Evolutionary conservation across 2,329 filamentous ascomycete species (phyloP), one percentile per base, ranked within the genome.

Genomic region (Phialophora macrospora): DNA sequence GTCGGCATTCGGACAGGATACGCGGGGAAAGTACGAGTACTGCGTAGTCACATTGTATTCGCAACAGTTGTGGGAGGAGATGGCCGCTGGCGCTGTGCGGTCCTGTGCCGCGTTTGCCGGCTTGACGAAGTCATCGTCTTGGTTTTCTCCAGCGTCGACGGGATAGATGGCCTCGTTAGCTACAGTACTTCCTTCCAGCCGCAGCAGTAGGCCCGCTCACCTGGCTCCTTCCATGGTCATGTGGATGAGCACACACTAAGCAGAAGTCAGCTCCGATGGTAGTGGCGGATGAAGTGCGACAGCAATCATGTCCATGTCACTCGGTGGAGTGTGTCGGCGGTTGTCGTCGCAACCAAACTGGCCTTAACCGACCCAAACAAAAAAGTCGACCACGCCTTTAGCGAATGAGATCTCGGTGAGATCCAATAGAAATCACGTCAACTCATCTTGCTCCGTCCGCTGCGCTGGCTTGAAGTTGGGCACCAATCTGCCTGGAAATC

Each of bases 341-440:
- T 55, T 55, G 52, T 55, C 52, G 52, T 55, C 52, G 52, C 52
- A 55, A 55, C 52, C 48, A 26, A 11, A 12, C 24, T 34, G 52
- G 5, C 17, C 52, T 32, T 17, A 28, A 55, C 22, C 52, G 26
- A 34, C 52, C 52, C 52, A 55, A 55, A 55, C 52, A 55, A 55
- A 55, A 55, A 55, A 34, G 28, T 55, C 22, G 48, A 26, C 22
- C 22, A 51, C 24, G 48, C 11, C 24, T 51, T 17, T 51, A 51
- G 48, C 48, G 48, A 28, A 22, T 20, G 20, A 51, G 20, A 51
- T 51, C 20, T 51, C 48, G 48, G 48, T 55, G 52, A 55, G 28
- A 34, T 30, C 28, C 52, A 26, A 51, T 51, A 22, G 48, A 51
- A 28, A 28, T 24, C 48, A 28, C 20, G 20, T 17, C 20, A 51